Conservation (phyloP, 2,329 filamentous ascomycete genomes). For the Fusarium redolens region DNA sequence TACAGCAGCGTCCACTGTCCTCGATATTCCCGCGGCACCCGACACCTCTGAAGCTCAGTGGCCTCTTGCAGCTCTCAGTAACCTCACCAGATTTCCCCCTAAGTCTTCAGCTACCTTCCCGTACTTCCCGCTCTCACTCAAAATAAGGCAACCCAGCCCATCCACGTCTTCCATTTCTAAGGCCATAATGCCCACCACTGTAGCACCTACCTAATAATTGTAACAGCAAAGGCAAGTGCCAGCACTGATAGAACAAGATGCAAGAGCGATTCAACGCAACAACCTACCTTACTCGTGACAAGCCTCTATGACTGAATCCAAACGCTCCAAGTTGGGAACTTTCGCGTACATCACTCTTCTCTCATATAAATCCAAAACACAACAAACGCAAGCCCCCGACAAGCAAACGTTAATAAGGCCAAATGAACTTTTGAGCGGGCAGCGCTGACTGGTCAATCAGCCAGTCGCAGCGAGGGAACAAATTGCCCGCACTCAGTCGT, state of each 20-base stretch:
- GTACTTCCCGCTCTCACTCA: neutral
- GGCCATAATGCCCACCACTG: constrained; percentile 4
- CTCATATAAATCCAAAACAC: constrained; percentile 17
- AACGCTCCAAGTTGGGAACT: neutral
- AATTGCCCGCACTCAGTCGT: constrained; percentile 24
- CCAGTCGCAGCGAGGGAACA: constrained; percentile 30
- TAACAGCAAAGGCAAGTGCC: neutral
- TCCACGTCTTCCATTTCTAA: constrained; percentile 1
- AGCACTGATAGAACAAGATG: neutral
- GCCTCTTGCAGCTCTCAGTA: constrained; percentile 1
- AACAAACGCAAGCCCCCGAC: constrained; percentile 6
- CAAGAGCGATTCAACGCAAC: constrained; percentile 12
- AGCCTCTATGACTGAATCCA: neutral
- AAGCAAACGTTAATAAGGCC: constrained; percentile 11
- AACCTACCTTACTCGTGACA: neutral
- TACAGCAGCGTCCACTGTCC: constrained; percentile 13
- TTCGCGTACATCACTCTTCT: constrained; percentile 18
- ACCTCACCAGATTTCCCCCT: constrained; percentile 3
- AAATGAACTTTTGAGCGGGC: constrained; percentile 8
- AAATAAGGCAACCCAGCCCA: neutral
- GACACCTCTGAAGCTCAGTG: neutral
- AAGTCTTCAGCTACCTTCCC: neutral
- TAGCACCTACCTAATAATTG: neutral
- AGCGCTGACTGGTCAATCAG: constrained; percentile 34
- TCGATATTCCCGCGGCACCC: constrained; percentile 15